These are phyloP conservation scores for Nicotiana rustica DNA, from an alignment of 305 asterid genomes.

Conservation along the genomic window DNA sequence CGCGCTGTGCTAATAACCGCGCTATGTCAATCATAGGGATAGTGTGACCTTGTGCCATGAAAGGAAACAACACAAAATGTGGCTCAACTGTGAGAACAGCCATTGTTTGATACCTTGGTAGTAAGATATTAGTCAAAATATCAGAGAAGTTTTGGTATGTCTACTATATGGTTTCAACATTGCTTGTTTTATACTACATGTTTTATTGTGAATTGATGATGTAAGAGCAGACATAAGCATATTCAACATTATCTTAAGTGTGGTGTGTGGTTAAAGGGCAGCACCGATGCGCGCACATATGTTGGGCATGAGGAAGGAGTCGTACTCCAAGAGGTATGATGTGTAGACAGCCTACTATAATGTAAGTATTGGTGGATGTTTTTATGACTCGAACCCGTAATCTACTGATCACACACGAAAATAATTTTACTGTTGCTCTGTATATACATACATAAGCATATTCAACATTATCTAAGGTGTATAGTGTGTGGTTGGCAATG, in stretches of 20 bases:
- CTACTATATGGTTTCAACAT: not conserved
- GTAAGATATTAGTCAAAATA: not conserved
- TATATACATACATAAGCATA: not conserved
- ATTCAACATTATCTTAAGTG: not conserved
- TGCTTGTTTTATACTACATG: not conserved
- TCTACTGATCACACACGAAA: fast-evolving
- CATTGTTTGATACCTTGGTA: not conserved
- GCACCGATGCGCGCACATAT: too few relatives aligned
- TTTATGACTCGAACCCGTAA: too few relatives aligned
- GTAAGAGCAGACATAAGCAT: conserved; percentile 6
- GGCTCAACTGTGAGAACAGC: not conserved
- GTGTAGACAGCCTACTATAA: too few relatives aligned
- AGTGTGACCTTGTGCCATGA: conserved; percentile 50
- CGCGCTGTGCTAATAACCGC: conserved; percentile 43
- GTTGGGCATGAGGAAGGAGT: too few relatives aligned
- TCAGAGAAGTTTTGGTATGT: not conserved
- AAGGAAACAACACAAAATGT: conserved; percentile 50
- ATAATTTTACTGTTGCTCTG: too few relatives aligned
- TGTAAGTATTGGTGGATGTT: too few relatives aligned
- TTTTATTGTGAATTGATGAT: not conserved
- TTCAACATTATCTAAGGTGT: not conserved
- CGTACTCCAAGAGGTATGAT: too few relatives aligned
- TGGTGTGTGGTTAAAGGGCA: too few relatives aligned
- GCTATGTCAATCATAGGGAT: conserved; percentile 49
- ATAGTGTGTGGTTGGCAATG: not conserved